Percentiles rank a stretch among this genome's conserved stretches.
phyloP scores from a whole-genome alignment of 108 stramenopile species.

The Hondaea fermentalgiana region DNA sequence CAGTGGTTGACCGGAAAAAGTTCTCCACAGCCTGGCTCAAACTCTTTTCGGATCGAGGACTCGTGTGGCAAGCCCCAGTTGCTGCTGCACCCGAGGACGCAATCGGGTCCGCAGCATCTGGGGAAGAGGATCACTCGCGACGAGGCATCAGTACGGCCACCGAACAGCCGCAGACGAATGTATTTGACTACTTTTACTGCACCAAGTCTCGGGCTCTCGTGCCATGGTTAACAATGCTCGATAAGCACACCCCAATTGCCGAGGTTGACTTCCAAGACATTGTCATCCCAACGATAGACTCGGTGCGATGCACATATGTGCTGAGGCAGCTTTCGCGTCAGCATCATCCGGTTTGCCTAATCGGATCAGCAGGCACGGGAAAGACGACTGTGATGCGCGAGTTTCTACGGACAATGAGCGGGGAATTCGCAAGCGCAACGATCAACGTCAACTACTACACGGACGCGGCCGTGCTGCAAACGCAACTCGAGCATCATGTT shows the following conservation, averaged over 20 bases:
- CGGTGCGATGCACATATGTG: slow-evolving; percentile 23
- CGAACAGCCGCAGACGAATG: slow-evolving; percentile 35
- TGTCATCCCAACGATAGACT: slow-evolving; percentile 33
- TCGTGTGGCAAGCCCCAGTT: not conserved
- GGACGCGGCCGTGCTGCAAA: slow-evolving; percentile 30
- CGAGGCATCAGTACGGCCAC: not conserved
- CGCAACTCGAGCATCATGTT: slow-evolving; percentile 37
- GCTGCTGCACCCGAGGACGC: not conserved
- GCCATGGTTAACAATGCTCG: not conserved
- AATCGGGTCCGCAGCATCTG: too few relatives aligned
- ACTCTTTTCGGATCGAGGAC: slow-evolving; percentile 21
- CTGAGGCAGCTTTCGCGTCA: not conserved
- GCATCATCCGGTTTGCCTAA: slow-evolving; percentile 29
- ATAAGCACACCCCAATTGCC: not conserved
- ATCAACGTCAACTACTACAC: slow-evolving; percentile 51
- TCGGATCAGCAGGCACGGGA: slow-evolving; percentile 41
- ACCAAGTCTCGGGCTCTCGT: not conserved
- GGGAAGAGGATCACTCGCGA: too few relatives aligned
- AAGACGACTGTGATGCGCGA: slow-evolving; percentile 37
- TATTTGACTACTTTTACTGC: slow-evolving; percentile 31
- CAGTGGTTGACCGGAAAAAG: slow-evolving; percentile 30
- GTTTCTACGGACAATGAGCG: slow-evolving; percentile 19
- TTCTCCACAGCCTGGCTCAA: slow-evolving; percentile 33
- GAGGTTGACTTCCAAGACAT: slow-evolving; percentile 11
- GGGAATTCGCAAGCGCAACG: not conserved